phyloP scores from a whole-genome alignment of 2,329 filamentous ascomycete genomes.

The Fusarium begoniae region DNA sequence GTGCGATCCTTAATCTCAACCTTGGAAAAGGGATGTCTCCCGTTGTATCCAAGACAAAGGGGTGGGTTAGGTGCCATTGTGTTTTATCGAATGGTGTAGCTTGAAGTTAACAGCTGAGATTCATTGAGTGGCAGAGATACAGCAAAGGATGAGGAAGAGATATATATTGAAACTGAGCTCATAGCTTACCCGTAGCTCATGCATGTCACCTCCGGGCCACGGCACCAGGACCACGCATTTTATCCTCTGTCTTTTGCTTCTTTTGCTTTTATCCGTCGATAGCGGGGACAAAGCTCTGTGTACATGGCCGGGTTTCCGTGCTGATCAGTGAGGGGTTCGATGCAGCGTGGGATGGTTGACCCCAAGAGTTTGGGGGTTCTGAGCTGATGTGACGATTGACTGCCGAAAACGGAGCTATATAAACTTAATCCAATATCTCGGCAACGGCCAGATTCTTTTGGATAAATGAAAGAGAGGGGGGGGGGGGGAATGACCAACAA shows the following conservation, averaged over 20 bases:
- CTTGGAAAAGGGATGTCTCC: slow-evolving; percentile 64
- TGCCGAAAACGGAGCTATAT: background rate
- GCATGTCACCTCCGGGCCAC: background rate
- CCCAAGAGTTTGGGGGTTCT: slow-evolving; percentile 30
- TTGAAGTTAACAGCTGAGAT: background rate
- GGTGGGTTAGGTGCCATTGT: slow-evolving; percentile 34
- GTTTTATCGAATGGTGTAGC: background rate
- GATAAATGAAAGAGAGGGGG: background rate
- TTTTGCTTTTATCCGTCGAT: slow-evolving; percentile 1
- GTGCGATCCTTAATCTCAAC: slow-evolving; percentile 60
- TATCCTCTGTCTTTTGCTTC: background rate
- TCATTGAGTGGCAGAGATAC: background rate
- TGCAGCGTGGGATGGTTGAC: slow-evolving; percentile 10
- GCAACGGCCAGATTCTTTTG: background rate
- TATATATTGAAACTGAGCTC: slow-evolving; percentile 1
- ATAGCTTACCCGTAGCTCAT: background rate
- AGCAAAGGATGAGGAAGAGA: background rate
- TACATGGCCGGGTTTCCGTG: slow-evolving; percentile 17
- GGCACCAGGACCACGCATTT: slow-evolving; percentile 20
- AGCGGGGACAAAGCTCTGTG: slow-evolving; percentile 7
- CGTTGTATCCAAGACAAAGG: slow-evolving; percentile 59
- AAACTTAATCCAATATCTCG: background rate
- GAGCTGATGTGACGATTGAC: slow-evolving; percentile 3
- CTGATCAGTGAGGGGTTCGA: slow-evolving; percentile 31
- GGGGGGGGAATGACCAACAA: background rate